A percentile compares a stretch with the other conserved stretches of the same genome.
Evolutionary conservation across 441 rosid genomes (phyloP).

Genomic region (Pelargonium myrrhifolium): DNA sequence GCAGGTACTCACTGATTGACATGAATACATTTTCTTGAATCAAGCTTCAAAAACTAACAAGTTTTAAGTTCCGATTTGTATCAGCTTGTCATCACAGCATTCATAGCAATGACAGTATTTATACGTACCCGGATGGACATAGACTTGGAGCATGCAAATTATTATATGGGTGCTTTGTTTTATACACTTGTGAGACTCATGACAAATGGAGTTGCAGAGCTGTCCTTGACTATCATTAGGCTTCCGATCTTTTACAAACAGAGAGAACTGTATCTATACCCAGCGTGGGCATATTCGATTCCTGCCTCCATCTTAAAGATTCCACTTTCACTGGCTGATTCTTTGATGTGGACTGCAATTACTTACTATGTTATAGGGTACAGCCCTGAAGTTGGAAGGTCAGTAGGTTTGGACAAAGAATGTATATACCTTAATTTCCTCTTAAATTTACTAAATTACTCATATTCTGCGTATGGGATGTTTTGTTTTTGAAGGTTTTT

Average conservation of each 20-base stretch:
- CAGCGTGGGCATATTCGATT: slow-evolving; percentile 60
- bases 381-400: slow-evolving; percentile 52
- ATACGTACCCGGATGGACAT: slow-evolving; percentile 28
- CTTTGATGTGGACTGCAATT: slow-evolving; percentile 49
- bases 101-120: slow-evolving; percentile 52
- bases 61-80: background rate
- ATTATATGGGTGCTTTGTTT: slow-evolving; percentile 49
- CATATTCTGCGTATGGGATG: no score
- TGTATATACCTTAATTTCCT: no score
- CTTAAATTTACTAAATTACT: no score
- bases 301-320: slow-evolving; percentile 49
- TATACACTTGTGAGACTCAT: slow-evolving; percentile 42
- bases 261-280: slow-evolving; percentile 42
- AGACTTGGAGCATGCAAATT: slow-evolving; percentile 39
- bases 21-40: background rate
- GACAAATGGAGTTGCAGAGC: slow-evolving; percentile 50
- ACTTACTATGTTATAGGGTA: slow-evolving; percentile 71
- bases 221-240: slow-evolving; percentile 41
- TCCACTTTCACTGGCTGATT: slow-evolving; percentile 46
- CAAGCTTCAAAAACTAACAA: slow-evolving; percentile 7
- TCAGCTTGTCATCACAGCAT: slow-evolving; percentile 35
- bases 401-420: slow-evolving; percentile 3
- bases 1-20: slow-evolving; percentile 21
- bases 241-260: slow-evolving; percentile 55
- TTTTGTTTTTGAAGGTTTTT: slow-evolving; percentile 28